A percentile compares a stretch with the other conserved stretches of the same genome.
phyloP scores from a whole-genome alignment of 805 yeast genomes.

The Candida mattraensis region DNA sequence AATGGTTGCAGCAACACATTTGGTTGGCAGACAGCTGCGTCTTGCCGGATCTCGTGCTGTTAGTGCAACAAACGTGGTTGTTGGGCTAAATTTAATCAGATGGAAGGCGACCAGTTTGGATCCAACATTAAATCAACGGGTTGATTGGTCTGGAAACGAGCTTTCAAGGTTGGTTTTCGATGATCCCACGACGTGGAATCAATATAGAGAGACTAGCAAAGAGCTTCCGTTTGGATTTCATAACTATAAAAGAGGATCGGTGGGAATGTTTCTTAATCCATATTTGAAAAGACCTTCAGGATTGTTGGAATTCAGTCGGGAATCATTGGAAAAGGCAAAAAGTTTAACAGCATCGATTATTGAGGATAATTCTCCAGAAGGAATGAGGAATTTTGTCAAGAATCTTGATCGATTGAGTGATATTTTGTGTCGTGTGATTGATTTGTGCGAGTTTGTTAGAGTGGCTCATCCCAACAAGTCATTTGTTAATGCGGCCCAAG shows the following conservation, averaged over 20 bases:
- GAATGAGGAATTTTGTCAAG: constrained; percentile 50
- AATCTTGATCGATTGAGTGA: constrained; percentile 85
- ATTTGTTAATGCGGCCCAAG: constrained; percentile 80
- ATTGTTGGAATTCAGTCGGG: constrained; percentile 60
- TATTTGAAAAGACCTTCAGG: constrained; percentile 71
- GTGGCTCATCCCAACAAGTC: constrained; percentile 77
- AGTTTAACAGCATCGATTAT: constrained; percentile 57
- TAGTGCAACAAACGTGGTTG: too few relatives aligned
- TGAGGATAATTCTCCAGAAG: constrained; percentile 42
- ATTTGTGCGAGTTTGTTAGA: constrained; percentile 87
- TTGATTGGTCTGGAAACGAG: too few relatives aligned
- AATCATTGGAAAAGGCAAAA: constrained; percentile 67
- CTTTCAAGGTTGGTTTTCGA: constrained; percentile 56
- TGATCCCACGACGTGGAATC: constrained; percentile 54
- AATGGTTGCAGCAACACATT: too few relatives aligned
- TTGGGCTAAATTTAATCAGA: too few relatives aligned
- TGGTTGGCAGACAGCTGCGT: too few relatives aligned
- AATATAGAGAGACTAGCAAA: constrained; percentile 39
- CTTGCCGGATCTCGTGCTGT: too few relatives aligned
- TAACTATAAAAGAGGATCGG: constrained; percentile 27
- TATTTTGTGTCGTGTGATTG: constrained; percentile 86
- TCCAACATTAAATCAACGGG: too few relatives aligned
- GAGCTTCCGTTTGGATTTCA: constrained; percentile 24
- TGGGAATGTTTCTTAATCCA: constrained; percentile 78
- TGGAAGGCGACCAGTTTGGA: too few relatives aligned